Evolutionary conservation across 306 rosid species (phyloP).

Genomic region (Medicago arabica): DNA sequence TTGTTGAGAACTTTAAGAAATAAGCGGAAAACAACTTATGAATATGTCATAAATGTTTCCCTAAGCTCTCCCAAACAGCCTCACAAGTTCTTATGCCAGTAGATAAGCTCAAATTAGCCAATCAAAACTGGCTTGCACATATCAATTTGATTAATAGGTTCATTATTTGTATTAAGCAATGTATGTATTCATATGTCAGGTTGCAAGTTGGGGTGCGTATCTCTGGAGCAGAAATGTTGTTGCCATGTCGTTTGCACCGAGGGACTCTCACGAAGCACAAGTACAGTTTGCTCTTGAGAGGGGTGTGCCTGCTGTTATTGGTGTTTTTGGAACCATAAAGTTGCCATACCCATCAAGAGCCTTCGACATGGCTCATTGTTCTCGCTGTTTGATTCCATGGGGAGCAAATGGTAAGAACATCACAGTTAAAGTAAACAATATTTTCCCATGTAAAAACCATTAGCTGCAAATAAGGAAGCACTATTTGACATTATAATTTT

Average conservation of each 20-base stretch:
- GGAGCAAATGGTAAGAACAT: slow-evolving; percentile 65
- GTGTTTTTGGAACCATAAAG: slow-evolving; percentile 88
- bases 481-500: slow-evolving; percentile 11
- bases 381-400: slow-evolving; percentile 94
- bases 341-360: slow-evolving; percentile 89
- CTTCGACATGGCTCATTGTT: slow-evolving; percentile 89
- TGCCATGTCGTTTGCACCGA: slow-evolving; percentile 97
- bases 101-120: not conserved
- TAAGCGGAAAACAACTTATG: not conserved
- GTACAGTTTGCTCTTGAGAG: slow-evolving; percentile 99
- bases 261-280: slow-evolving; percentile 97
- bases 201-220: slow-evolving; percentile 98
- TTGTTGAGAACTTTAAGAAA: not conserved
- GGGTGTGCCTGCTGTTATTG: slow-evolving; percentile 93
- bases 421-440: not conserved
- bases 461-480: slow-evolving; percentile 16
- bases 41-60: not conserved
- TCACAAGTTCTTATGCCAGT: not conserved
- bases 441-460: not conserved
- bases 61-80: not conserved
- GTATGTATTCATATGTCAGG: slow-evolving; percentile 45
- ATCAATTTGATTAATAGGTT: not conserved
- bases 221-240: slow-evolving; percentile 88
- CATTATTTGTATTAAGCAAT: slow-evolving; percentile 35
- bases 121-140: not conserved